phyloP scores from a whole-genome alignment of 768 basidiomycete species.

The Calocybe indica region DNA sequence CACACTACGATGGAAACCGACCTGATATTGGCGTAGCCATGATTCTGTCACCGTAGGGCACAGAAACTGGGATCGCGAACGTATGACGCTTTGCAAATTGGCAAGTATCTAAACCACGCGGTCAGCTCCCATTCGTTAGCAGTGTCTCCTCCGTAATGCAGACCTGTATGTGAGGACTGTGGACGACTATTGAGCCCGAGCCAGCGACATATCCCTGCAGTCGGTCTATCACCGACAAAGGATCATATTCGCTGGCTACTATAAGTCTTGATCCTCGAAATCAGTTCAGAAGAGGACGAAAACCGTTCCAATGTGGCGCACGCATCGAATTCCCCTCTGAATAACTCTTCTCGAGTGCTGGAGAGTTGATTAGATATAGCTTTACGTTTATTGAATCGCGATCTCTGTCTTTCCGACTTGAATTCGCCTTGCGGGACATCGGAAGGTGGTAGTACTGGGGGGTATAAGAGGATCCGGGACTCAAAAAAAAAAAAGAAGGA shows the following conservation, averaged over 20 bases:
- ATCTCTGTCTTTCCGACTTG: slow-evolving; percentile 67
- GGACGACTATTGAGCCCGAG: slow-evolving; percentile 81
- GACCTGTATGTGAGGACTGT: slow-evolving; percentile 79
- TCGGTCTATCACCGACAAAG: slow-evolving; percentile 70
- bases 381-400: slow-evolving; percentile 73
- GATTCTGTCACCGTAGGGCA: slow-evolving; percentile 78
- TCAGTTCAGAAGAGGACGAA: neutral
- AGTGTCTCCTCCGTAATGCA: neutral
- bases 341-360: slow-evolving; percentile 71
- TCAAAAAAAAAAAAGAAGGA: neutral
- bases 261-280: slow-evolving; percentile 46
- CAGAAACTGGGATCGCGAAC: slow-evolving; percentile 60
- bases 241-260: slow-evolving; percentile 81
- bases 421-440: slow-evolving; percentile 53
- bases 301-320: slow-evolving; percentile 24
- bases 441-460: slow-evolving; percentile 50
- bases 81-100: slow-evolving; percentile 68
- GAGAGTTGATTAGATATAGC: slow-evolving; percentile 55
- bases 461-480: slow-evolving; percentile 4
- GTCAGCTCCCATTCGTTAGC: neutral
- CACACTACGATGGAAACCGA: slow-evolving; percentile 11
- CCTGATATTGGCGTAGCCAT: slow-evolving; percentile 88
- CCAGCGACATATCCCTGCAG: slow-evolving; percentile 76
- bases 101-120: slow-evolving; percentile 52
- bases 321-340: slow-evolving; percentile 87